Evolutionary conservation across 805 yeast genomes (phyloP).

Genomic region (Ascoidea tarda): DNA sequence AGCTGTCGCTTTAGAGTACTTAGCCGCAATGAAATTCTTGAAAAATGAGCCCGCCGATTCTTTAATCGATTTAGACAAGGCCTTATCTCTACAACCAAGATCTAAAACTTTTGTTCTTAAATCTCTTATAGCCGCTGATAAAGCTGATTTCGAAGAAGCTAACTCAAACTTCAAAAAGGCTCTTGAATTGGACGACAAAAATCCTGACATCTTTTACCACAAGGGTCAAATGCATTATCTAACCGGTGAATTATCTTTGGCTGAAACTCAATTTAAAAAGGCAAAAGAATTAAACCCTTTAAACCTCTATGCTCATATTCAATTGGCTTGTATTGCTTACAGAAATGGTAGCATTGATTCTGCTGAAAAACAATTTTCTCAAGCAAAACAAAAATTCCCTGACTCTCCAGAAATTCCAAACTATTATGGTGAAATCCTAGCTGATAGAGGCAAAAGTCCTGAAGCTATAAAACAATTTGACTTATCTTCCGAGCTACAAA

Average conservation of each 20-base stretch:
- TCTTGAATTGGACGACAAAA: conserved; percentile 46
- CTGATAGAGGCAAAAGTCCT: conserved; percentile 59
- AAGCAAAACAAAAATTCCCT: conserved; percentile 65
- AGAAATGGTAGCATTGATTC: conserved; percentile 49
- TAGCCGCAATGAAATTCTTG: conserved; percentile 74
- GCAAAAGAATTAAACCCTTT: conserved; percentile 61
- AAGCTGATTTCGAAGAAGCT: conserved; percentile 47
- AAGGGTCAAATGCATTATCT: conserved; percentile 85
- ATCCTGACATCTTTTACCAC: conserved; percentile 83
- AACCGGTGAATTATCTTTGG: conserved; percentile 58
- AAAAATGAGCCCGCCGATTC: conserved; percentile 60
- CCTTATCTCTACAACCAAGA: conserved; percentile 58
- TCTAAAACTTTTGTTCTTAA: conserved; percentile 71
- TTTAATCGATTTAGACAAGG: conserved; percentile 43
- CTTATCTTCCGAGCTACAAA: conserved; percentile 72
- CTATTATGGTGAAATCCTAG: conserved; percentile 87
- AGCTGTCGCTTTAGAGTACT: conserved; percentile 71
- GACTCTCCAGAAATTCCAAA: conserved; percentile 85
- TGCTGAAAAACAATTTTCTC: conserved; percentile 53
- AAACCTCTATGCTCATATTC: conserved; percentile 79
- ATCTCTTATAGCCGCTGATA: conserved; percentile 76
- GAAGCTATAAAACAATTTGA: conserved; percentile 79
- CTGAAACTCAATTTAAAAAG: conserved; percentile 60
- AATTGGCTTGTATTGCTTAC: conserved; percentile 84
- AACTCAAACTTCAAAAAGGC: conserved; percentile 62